A percentile compares a stretch with the other conserved stretches of the same genome.
These are phyloP conservation scores for Hymenoscyphus fraxineus DNA, from an alignment of 2,329 filamentous ascomycete genomes.

Conservation along the genomic window DNA sequence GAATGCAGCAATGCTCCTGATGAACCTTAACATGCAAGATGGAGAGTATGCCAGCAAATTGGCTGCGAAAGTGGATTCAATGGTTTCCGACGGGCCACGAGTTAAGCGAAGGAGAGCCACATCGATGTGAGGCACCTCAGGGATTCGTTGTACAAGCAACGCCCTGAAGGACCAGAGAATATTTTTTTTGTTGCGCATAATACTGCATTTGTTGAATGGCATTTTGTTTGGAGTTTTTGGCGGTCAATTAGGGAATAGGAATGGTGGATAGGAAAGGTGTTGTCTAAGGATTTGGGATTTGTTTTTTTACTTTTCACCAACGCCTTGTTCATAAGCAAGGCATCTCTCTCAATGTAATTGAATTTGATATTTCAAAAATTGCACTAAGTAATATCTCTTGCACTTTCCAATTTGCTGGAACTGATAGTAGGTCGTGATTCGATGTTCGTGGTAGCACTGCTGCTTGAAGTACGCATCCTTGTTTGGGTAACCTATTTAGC, in stretches of 20 bases:
- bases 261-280: not conserved
- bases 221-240: conserved; percentile 7
- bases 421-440: not conserved
- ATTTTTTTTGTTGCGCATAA: not conserved
- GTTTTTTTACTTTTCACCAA: not conserved
- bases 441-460: not conserved
- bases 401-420: not conserved
- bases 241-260: not conserved
- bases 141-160: not conserved
- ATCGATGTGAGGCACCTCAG: conserved; percentile 30
- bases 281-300: not conserved
- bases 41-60: conserved; percentile 14
- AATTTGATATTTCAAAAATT: not conserved
- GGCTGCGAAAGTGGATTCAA: conserved; percentile 6
- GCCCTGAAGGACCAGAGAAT: not conserved
- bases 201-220: conserved; percentile 4
- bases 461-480: not conserved
- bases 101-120: conserved; percentile 42
- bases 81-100: conserved; percentile 27
- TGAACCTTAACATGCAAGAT: conserved; percentile 46
- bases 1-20: conserved; percentile 45
- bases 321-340: not conserved
- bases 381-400: not conserved
- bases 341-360: not conserved
- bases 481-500: not conserved